Conservation (phyloP, 2,329 filamentous ascomycete species). For the Zymoseptoria crescenta region DNA sequence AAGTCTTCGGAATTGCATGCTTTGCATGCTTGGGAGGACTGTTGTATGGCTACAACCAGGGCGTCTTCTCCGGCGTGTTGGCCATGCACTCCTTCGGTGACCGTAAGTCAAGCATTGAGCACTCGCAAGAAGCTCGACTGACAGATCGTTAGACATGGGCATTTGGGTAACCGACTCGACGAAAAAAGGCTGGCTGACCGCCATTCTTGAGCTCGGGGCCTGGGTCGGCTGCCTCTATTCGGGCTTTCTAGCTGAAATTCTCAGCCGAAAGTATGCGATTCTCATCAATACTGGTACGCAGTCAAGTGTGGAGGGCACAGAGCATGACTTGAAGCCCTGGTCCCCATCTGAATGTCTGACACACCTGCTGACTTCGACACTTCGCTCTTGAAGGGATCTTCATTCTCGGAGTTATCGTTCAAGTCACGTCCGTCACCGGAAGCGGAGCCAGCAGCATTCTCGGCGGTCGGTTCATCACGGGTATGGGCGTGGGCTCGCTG, state of each 20-base stretch:
- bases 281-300: constrained; percentile 48
- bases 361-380: no score
- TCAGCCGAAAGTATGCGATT: constrained; percentile 63
- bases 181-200: constrained; percentile 42
- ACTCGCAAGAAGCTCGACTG: background rate
- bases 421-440: constrained; percentile 50
- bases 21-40: constrained; percentile 48
- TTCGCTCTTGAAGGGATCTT: constrained; percentile 43
- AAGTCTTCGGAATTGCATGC: constrained; percentile 48
- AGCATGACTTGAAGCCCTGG: no score
- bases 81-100: constrained; percentile 42
- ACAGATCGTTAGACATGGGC: constrained; percentile 34
- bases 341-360: no score
- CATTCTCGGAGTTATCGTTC: constrained; percentile 61
- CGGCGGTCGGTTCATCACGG: constrained; percentile 63
- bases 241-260: constrained; percentile 61
- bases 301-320: no score
- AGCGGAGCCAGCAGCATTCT: constrained; percentile 55
- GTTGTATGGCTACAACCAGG: constrained; percentile 48
- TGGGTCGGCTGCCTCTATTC: constrained; percentile 67
- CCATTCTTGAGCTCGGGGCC: constrained; percentile 68
- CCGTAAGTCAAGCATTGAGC: constrained; percentile 23
- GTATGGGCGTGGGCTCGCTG: constrained; percentile 60
- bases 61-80: constrained; percentile 64
- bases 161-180: constrained; percentile 30